Conservation (phyloP, 2,329 filamentous ascomycete genomes). For the Knufia fluminis region DNA sequence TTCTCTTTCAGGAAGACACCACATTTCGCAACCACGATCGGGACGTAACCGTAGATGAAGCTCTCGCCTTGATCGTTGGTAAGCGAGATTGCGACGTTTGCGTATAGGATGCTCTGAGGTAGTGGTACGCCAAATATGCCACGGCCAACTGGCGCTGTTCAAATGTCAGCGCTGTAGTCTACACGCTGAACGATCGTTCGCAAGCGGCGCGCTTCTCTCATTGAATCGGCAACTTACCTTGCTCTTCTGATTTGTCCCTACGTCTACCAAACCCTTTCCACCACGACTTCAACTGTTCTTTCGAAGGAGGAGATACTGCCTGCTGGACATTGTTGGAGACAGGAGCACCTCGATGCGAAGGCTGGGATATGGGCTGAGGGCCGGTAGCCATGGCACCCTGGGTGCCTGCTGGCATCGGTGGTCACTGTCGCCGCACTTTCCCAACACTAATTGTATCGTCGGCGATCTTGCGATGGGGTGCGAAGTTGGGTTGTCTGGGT, state of each 20-base stretch:
- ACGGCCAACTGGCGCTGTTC: constrained; percentile 15
- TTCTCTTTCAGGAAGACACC: constrained; percentile 97
- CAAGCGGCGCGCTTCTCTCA: too few relatives aligned
- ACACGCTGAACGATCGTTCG: not conserved
- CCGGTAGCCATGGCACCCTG: constrained; percentile 7
- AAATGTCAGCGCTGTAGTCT: constrained; percentile 11
- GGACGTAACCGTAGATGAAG: constrained; percentile 97
- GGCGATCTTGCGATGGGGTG: not conserved
- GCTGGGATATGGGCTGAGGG: constrained; percentile 6
- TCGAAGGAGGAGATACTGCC: constrained; percentile 64
- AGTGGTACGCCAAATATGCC: constrained; percentile 94
- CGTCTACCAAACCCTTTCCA: constrained; percentile 89
- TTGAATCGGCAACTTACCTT: constrained; percentile 41
- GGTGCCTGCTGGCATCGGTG: constrained; percentile 1
- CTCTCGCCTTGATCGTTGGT: constrained; percentile 86
- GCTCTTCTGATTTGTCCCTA: constrained; percentile 53
- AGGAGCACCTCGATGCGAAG: constrained; percentile 7
- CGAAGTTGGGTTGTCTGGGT: not conserved
- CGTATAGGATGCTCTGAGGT: constrained; percentile 89
- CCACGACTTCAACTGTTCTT: constrained; percentile 86
- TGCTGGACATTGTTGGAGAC: constrained; percentile 6
- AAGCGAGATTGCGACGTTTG: constrained; percentile 94
- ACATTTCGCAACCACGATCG: constrained; percentile 96
- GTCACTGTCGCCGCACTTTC: not conserved
- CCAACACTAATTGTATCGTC: not conserved